phyloP scores from a whole-genome alignment of 2,329 filamentous ascomycete species.

The Salinomyces thailandicus region DNA sequence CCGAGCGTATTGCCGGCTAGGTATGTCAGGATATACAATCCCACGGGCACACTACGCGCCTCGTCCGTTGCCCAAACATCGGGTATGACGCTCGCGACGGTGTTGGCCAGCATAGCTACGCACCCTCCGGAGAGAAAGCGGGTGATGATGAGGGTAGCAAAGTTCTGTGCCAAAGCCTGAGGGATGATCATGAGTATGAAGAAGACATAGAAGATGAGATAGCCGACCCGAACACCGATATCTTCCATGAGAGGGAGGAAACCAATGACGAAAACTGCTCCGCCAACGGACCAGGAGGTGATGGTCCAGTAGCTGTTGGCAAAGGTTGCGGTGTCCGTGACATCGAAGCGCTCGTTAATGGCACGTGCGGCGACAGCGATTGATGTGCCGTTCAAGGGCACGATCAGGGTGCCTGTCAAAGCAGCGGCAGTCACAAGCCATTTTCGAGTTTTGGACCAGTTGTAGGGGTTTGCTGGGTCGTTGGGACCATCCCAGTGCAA shows the following conservation, averaged over 20 bases:
- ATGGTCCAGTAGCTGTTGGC: conserved; percentile 32
- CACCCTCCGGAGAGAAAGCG: conserved; percentile 30
- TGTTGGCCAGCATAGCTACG: conserved; percentile 27
- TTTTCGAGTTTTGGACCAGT: conserved; percentile 25
- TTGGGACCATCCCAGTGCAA: conserved; percentile 44
- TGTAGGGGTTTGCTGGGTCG: conserved; percentile 26
- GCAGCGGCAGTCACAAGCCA: conserved; percentile 25
- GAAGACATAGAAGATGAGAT: conserved; percentile 22
- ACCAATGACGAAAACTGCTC: conserved; percentile 27
- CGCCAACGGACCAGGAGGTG: conserved; percentile 28
- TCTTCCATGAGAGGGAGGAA: conserved; percentile 30
- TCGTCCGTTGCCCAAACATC: conserved; percentile 28
- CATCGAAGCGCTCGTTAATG: conserved; percentile 24
- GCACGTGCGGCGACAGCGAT: conserved; percentile 26
- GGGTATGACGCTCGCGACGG: conserved; percentile 28
- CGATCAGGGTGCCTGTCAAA: conserved; percentile 24
- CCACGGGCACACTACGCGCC: conserved; percentile 25
- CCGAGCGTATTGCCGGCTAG: conserved; percentile 27
- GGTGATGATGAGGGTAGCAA: conserved; percentile 27
- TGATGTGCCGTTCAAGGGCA: conserved; percentile 28
- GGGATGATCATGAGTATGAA: conserved; percentile 31
- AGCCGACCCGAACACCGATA: conserved; percentile 24
- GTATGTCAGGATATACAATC: conserved; percentile 28
- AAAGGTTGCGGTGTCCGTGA: conserved; percentile 26
- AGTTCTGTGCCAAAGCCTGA: conserved; percentile 30